These are phyloP conservation scores for Drechslerella coelobrocha DNA, from an alignment of 2,329 filamentous ascomycete species.

Conservation along the genomic window DNA sequence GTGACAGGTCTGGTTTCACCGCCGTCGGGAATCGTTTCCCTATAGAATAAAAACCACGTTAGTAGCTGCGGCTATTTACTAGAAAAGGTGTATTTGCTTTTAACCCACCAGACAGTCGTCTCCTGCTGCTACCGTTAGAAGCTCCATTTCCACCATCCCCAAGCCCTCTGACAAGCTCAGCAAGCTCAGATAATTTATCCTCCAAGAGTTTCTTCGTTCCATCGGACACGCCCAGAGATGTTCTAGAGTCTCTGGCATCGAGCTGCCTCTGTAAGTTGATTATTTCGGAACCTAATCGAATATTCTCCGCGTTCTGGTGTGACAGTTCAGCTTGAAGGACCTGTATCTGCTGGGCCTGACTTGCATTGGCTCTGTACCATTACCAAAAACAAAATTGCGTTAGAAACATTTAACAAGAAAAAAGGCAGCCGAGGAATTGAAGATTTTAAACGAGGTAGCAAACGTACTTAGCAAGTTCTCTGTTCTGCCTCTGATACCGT, in stretches of 20 bases:
- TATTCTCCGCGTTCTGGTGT: conserved; percentile 78
- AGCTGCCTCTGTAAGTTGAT: conserved; percentile 73
- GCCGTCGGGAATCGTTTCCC: conserved; percentile 22
- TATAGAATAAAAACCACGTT: conserved; percentile 15
- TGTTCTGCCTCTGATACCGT: conserved; percentile 81
- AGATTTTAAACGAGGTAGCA: neutral
- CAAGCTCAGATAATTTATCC: conserved; percentile 74
- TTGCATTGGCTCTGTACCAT: conserved; percentile 70
- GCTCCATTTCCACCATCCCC: conserved; percentile 60
- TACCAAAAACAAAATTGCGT: neutral
- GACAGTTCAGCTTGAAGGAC: conserved; percentile 77
- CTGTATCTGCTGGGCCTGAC: conserved; percentile 77
- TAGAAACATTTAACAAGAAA: conserved; percentile 15
- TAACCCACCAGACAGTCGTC: conserved; percentile 63
- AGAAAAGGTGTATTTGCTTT: conserved; percentile 58
- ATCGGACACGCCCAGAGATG: conserved; percentile 69
- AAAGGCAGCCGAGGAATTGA: neutral
- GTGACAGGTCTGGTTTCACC: conserved; percentile 10
- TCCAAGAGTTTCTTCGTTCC: conserved; percentile 75
- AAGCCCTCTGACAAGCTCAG: conserved; percentile 70
- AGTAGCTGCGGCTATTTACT: neutral
- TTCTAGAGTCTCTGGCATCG: conserved; percentile 65
- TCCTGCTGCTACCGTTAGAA: conserved; percentile 59
- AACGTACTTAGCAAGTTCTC: conserved; percentile 63
- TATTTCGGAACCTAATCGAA: conserved; percentile 73